A percentile compares a stretch with the other conserved stretches of the same genome.
phyloP scores from a whole-genome alignment of 1,139 yeast species.

The Groenewaldozyma auringiensis region DNA sequence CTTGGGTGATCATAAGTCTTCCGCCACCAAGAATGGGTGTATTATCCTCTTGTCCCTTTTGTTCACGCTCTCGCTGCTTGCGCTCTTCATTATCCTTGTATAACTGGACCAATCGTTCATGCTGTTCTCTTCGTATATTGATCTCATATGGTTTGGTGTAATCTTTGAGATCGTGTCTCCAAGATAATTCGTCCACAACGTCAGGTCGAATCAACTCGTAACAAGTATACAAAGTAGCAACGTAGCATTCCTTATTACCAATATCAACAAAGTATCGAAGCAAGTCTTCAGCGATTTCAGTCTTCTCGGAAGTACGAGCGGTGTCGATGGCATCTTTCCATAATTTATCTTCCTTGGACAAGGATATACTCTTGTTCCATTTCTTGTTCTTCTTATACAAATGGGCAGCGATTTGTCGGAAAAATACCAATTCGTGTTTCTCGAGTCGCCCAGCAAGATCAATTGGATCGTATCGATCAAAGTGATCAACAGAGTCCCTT shows the following conservation, averaged over 20 bases:
- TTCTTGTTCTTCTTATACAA: conserved; percentile 91
- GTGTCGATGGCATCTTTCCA: conserved; percentile 95
- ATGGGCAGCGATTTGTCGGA: conserved; percentile 93
- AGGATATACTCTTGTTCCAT: conserved; percentile 80
- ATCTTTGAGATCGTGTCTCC: conserved; percentile 78
- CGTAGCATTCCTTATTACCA: conserved; percentile 92
- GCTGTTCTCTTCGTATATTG: conserved; percentile 69
- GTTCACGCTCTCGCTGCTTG: conserved; percentile 52
- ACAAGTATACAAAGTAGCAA: conserved; percentile 81
- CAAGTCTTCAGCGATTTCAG: conserved; percentile 81
- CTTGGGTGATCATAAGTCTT: conserved; percentile 30
- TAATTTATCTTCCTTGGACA: conserved; percentile 83
- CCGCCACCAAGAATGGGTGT: conserved; percentile 33
- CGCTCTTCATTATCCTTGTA: conserved; percentile 65
- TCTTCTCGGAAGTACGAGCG: conserved; percentile 72
- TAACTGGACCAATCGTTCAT: conserved; percentile 55
- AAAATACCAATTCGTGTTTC: conserved; percentile 81
- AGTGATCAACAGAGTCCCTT: conserved; percentile 77
- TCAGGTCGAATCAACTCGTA: conserved; percentile 76
- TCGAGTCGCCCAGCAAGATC: conserved; percentile 91
- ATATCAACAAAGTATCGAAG: conserved; percentile 91
- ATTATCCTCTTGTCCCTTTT: conserved; percentile 40
- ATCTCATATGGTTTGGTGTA: conserved; percentile 90
- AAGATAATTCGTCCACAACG: conserved; percentile 77
- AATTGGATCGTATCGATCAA: conserved; percentile 85